Evolutionary conservation across 495 filamentous ascomycete species (phyloP), one percentile per base, ranked within the genome.

Genomic region (Sabuloglossum arenarium): DNA sequence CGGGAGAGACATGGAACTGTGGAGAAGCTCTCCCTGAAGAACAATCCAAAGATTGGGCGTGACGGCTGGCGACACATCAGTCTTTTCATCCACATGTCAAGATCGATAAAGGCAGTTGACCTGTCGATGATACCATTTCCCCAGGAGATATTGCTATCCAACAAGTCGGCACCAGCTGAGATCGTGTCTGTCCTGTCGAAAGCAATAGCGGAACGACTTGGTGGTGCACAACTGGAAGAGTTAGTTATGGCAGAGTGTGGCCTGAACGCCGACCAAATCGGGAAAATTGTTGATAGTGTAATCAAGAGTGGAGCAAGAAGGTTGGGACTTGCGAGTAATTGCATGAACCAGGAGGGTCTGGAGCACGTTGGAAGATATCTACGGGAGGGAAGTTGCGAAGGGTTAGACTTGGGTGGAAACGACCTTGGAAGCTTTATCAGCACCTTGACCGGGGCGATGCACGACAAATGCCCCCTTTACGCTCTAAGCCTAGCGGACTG

Each of bases 361-460:
- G 75, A 80, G 54, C 82, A 91, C 65, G 74, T 95, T 39, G 74
- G 82, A 30, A 75, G 76, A 53, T 95, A 86, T 67, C 64, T 96
- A 37, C 73, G 76, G 51, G 75, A 74, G 43, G 82, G 82, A 0
- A 72, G 79, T 43, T 98, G 90, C 59, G 85, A 94, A 65, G 91
- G 87, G 0, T 70, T 98, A 6, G 91, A 97, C 66, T 68, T 98
- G n/a, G 89, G 89, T 34, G 87, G 87, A n/a, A 97, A 95, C 62
- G 78, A 88, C 59, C 68, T 86, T 39, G 69, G 79, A 58, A 78
- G 88, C 30, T 74, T 81, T 58, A 69, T 94, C n/a, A 73, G 75
- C 46, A 69, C 80, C 30, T 67, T 98, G 34, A 77, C 80, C 0
- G 73, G 75, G 19, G 75, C 76, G 19, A 66, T 94, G 37, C 72